phyloP scores from a whole-genome alignment of 495 filamentous ascomycete species.

The Neurospora sp. region DNA sequence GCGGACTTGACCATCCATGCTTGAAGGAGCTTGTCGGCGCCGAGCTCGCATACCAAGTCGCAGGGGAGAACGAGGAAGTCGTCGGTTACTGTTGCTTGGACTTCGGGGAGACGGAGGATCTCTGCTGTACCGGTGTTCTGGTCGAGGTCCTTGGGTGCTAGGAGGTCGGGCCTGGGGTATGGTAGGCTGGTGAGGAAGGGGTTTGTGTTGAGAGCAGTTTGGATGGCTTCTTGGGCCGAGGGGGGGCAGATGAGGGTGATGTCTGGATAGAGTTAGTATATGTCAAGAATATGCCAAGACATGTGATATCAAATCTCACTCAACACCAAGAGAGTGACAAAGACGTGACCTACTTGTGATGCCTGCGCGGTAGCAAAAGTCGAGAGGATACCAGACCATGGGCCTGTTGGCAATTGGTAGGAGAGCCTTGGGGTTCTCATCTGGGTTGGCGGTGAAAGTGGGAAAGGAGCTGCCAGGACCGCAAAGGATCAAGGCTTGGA shows the following conservation, averaged over 20 bases:
- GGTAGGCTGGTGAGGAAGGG: conserved; percentile 77
- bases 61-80: conserved; percentile 91
- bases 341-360: conserved; percentile 52
- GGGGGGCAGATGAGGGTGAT: conserved; percentile 79
- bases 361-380: conserved; percentile 80
- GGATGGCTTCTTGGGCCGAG: conserved; percentile 57
- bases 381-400: conserved; percentile 91
- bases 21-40: conserved; percentile 68
- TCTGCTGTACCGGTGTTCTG: conserved; percentile 80
- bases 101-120: conserved; percentile 70
- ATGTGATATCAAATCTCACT: conserved; percentile 4
- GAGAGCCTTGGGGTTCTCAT: conserved; percentile 83
- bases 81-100: conserved; percentile 57
- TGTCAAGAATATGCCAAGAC: neutral
- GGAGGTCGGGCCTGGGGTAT: conserved; percentile 58
- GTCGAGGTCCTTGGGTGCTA: conserved; percentile 61
- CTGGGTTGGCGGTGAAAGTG: conserved; percentile 82
- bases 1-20: conserved; percentile 84
- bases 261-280: conserved; percentile 36
- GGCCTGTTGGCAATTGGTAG: conserved; percentile 88
- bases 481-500: conserved; percentile 89
- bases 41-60: conserved; percentile 85
- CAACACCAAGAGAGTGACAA: neutral
- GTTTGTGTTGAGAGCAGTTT: conserved; percentile 72
- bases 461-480: conserved; percentile 83